phyloP scores from a whole-genome alignment of 1,284 basidiomycete genomes.

The Meira nashicola region DNA sequence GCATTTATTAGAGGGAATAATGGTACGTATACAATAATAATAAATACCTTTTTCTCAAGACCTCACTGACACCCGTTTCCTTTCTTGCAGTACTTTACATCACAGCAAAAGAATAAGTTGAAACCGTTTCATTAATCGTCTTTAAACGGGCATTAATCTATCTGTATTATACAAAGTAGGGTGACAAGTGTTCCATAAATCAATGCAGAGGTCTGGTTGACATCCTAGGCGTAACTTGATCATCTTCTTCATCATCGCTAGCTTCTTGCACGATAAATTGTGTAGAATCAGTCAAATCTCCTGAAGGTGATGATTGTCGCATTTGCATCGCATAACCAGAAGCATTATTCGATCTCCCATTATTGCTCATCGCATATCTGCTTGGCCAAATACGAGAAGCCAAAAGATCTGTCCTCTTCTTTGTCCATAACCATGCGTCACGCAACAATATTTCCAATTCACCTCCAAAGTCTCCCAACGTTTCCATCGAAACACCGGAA shows the following conservation, averaged over 20 bases:
- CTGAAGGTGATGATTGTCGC: no score
- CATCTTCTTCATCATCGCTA: no score
- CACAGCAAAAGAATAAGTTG: conserved; percentile 19
- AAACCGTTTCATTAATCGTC: not conserved
- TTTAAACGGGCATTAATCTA: not conserved
- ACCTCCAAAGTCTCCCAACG: conserved; percentile 6
- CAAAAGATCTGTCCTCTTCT: not conserved
- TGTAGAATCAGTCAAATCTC: no score
- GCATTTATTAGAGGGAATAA: conserved; percentile 96
- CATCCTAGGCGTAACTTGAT: no score
- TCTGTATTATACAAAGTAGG: conserved; percentile 1
- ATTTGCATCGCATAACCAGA: no score
- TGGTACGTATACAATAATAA: conserved; percentile 60
- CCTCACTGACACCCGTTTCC: not conserved
- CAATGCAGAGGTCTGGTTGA: no score
- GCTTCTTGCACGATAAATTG: no score
- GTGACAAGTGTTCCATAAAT: no score
- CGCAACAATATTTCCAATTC: conserved; percentile 11
- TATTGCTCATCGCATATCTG: no score
- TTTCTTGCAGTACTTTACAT: conserved; percentile 22
- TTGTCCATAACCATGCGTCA: conserved; percentile 8
- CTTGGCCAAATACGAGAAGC: no score
- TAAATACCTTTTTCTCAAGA: not conserved
- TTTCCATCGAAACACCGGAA: not conserved
- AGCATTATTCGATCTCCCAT: no score